Conservation (phyloP, 2,329 filamentous ascomycete species). For the Ampelomyces quisqualis region DNA sequence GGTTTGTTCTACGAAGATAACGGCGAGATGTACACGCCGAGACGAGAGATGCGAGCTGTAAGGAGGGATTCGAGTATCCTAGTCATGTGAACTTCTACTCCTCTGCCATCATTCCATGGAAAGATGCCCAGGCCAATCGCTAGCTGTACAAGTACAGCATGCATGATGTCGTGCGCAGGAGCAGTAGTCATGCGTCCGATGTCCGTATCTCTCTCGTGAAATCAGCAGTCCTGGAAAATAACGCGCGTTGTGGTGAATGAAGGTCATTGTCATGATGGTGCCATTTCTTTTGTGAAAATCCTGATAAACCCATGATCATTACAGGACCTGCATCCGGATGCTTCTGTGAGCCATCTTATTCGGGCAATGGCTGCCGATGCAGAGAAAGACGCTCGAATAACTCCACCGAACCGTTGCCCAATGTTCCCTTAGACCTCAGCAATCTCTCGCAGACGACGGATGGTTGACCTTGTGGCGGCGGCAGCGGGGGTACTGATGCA, state of each 20-base stretch:
- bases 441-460: conserved; percentile 96
- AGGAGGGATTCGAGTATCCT: too few species aligned
- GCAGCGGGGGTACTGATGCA: conserved; percentile 79
- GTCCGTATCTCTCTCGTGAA: background rate
- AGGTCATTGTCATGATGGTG: conserved; percentile 33
- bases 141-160: too few species aligned
- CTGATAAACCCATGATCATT: conserved; percentile 39
- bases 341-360: conserved; percentile 31
- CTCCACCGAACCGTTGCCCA: conserved; percentile 36
- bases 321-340: conserved; percentile 39
- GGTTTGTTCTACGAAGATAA: too few species aligned
- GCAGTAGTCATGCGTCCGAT: too few species aligned
- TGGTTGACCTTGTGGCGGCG: conserved; percentile 91
- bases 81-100: too few species aligned
- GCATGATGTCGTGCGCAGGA: too few species aligned
- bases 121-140: too few species aligned
- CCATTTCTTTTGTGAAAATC: conserved; percentile 41
- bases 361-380: conserved; percentile 33
- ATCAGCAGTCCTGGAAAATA: background rate
- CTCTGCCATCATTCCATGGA: too few species aligned
- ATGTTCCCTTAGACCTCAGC: conserved; percentile 74
- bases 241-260: background rate
- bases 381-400: conserved; percentile 41
- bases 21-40: too few species aligned
- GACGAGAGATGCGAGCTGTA: too few species aligned